These are phyloP conservation scores for Melaleuca alternifolia DNA, from an alignment of 345 rosid genomes.

Conservation along the genomic window DNA sequence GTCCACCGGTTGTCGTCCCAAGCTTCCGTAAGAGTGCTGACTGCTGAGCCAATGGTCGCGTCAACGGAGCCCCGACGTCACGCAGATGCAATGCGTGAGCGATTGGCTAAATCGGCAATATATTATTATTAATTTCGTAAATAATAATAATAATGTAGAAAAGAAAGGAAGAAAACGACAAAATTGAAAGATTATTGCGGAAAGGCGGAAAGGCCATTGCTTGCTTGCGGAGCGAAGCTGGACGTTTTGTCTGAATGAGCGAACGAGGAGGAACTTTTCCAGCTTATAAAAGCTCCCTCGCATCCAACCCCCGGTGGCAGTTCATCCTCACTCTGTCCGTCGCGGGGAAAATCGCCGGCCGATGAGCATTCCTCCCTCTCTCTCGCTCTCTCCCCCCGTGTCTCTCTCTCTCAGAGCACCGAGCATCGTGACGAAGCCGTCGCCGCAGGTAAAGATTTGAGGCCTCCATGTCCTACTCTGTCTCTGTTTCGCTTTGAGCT, in stretches of 20 bases:
- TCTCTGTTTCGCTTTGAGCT: not conserved
- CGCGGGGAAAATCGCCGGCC: not conserved
- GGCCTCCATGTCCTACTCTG: not conserved
- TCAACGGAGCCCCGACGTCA: not conserved
- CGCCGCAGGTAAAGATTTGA: not conserved
- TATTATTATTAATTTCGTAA: not conserved
- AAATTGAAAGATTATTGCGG: not conserved
- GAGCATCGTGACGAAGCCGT: not conserved
- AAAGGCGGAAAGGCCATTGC: not conserved
- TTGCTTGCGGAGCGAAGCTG: not conserved
- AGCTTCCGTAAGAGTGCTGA: too few species aligned
- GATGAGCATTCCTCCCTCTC: not conserved
- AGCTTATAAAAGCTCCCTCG: not conserved
- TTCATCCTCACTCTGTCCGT: not conserved
- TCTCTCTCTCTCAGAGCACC: not conserved
- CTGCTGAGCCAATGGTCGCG: not conserved
- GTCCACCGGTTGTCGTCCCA: not conserved
- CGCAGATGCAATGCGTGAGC: not conserved
- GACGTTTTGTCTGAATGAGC: not conserved
- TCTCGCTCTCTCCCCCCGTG: not conserved
- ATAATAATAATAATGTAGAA: not conserved
- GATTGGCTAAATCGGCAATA: not conserved
- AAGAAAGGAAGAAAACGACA: not conserved
- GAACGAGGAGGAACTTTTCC: rapidly evolving
- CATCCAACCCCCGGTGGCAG: too few species aligned